Evolutionary conservation across 129 eudicot species (phyloP).

Genomic region (carrot (Daucus carota)): DNA sequence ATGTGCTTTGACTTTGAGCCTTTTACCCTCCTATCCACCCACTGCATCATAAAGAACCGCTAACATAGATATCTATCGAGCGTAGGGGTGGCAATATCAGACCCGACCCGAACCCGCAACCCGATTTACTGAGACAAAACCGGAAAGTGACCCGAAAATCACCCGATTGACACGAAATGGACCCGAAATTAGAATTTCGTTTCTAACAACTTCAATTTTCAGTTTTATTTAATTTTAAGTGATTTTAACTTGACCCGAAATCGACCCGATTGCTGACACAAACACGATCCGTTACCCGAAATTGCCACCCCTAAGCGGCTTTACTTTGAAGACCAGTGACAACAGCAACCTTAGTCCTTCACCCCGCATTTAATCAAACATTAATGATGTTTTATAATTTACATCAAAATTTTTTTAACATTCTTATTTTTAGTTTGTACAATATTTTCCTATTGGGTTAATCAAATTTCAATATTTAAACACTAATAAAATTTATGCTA

Average conservation of each 20-base stretch:
- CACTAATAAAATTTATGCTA: background rate
- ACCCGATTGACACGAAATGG: too few relatives aligned
- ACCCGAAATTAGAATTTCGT: too few relatives aligned
- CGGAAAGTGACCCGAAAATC: too few relatives aligned
- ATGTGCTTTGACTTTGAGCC: background rate
- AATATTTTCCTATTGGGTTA: background rate
- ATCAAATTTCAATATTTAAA: background rate
- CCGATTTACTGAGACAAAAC: too few relatives aligned
- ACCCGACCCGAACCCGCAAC: too few relatives aligned
- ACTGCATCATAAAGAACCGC: background rate
- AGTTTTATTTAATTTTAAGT: too few relatives aligned
- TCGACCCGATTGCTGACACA: too few relatives aligned
- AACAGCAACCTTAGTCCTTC: background rate
- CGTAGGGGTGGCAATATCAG: too few relatives aligned
- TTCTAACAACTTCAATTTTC: too few relatives aligned
- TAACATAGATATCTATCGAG: background rate
- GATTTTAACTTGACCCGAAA: too few relatives aligned
- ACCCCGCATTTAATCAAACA: background rate
- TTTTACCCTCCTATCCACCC: background rate
- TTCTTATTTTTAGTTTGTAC: background rate
- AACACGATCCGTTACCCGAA: too few relatives aligned
- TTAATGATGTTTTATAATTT: background rate
- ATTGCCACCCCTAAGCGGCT: too few relatives aligned
- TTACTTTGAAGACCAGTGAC: background rate
- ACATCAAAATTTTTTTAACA: background rate